Percentiles rank a stretch among this genome's conserved stretches.
Evolutionary conservation across 2,329 filamentous ascomycete species (phyloP).

Genomic region (Parascedosporium putredinis): DNA sequence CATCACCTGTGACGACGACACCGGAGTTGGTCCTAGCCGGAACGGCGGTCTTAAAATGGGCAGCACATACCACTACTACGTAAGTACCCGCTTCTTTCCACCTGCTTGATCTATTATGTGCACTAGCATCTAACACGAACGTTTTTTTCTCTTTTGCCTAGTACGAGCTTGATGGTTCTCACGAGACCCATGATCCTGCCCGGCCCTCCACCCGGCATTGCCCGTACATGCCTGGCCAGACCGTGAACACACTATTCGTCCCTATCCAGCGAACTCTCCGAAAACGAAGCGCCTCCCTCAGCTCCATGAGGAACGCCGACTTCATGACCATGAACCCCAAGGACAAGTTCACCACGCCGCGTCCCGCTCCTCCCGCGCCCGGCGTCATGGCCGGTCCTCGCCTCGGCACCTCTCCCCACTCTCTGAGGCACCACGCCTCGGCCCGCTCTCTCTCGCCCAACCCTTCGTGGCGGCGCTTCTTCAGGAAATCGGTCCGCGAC

Average conservation of each 20-base stretch:
- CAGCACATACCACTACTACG: slow-evolving; percentile 90
- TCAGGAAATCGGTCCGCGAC: slow-evolving; percentile 28
- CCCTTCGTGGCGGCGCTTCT: slow-evolving; percentile 41
- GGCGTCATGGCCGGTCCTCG: slow-evolving; percentile 17
- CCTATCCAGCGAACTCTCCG: slow-evolving; percentile 56
- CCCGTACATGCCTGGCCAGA: slow-evolving; percentile 79
- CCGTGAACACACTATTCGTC: slow-evolving; percentile 73
- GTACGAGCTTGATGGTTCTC: slow-evolving; percentile 74
- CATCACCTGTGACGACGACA: slow-evolving; percentile 70
- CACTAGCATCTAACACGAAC: no score
- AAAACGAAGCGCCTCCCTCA: slow-evolving; percentile 55
- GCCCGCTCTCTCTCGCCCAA: slow-evolving; percentile 37
- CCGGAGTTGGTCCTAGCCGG: slow-evolving; percentile 28
- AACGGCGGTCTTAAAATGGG: slow-evolving; percentile 84
- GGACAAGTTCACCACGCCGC: slow-evolving; percentile 64
- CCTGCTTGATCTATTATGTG: slow-evolving; percentile 17
- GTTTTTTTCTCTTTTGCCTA: no score
- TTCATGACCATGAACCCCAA: slow-evolving; percentile 68
- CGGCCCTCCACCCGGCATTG: slow-evolving; percentile 69
- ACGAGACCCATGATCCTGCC: slow-evolving; percentile 64
- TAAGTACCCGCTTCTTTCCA: slow-evolving; percentile 34
- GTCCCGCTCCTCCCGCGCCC: slow-evolving; percentile 36
- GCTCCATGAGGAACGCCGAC: slow-evolving; percentile 45
- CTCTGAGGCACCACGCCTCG: slow-evolving; percentile 27
- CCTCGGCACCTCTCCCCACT: slow-evolving; percentile 18